Evolutionary conservation across 352 stramenopile genomes (phyloP), one percentile per base, ranked within the genome.

Genomic region (Pythium chondricola): DNA sequence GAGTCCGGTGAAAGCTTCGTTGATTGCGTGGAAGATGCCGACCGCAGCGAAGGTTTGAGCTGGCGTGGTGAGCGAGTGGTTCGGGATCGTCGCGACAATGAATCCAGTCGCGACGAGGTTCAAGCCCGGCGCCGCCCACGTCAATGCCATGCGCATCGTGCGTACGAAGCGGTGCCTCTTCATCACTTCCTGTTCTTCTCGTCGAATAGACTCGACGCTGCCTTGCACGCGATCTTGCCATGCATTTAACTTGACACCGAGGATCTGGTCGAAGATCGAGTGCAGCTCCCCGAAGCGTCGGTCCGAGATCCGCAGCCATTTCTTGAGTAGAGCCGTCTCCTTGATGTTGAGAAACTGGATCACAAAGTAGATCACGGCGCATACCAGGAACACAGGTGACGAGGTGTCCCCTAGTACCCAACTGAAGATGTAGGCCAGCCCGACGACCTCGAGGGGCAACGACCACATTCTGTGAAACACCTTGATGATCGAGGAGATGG

Each of bases 211-310:
- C 20, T 74, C 59, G 36, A 84, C 58, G 18, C 68, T 72, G 2
- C 55, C 47, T 27, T 80, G 52, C 41, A 71, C 70, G 30, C 65
- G 74, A 37, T 75, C 63, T 52, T 86, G 68, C 74, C 74, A 86
- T 3, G 67, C 57, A 11, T 76, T 79, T 0, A 86, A 45, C 16
- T 86, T 86, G 16, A 67, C 48, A 6, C 52, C 52, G 6, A 65
- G 41, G 37, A 65, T 56, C 17, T 56, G 40, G 33, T 56, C 44
- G 51, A 65, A 65, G 18, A 60, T 60, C 7, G 31, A 18, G 25
- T 53, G 51, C 6, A 65, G 37, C 24, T 49, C 47, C 6, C 24
- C 50, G 27, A 65, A 61, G 10, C 51, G 46, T 6, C 13, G 37
- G 41, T 65, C 57, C 21, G 57, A 65, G 17, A 57, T 21, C 16